Conservation (phyloP, 1,139 yeast genomes). For the Blastobotrys proliferans region DNA sequence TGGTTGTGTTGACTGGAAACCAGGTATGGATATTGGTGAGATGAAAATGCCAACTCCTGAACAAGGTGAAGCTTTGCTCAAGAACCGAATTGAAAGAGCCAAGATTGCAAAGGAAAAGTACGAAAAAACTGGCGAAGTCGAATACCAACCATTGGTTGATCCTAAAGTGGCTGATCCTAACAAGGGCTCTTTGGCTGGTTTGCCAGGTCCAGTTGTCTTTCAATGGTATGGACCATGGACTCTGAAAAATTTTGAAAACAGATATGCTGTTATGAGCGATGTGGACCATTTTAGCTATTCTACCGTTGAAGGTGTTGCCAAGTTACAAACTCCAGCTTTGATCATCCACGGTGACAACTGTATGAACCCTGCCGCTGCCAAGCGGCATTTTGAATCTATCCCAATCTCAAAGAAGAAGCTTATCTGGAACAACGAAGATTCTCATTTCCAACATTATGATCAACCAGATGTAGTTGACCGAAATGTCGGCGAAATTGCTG, state of each 20-base stretch:
- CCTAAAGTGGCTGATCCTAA: neutral
- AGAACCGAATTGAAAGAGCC: neutral
- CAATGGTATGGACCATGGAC: slow-evolving; percentile 1
- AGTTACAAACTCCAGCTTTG: neutral
- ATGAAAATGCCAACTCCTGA: neutral
- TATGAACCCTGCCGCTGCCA: neutral
- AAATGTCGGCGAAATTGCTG: neutral
- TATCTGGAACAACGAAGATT: neutral
- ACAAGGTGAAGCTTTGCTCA: neutral
- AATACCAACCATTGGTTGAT: neutral
- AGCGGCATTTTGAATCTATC: neutral
- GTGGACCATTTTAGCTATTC: neutral
- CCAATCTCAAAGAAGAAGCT: neutral
- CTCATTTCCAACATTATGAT: neutral
- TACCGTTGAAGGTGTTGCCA: neutral
- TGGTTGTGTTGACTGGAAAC: neutral
- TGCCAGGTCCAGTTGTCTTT: neutral
- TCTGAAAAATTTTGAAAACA: neutral
- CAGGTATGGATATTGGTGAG: neutral
- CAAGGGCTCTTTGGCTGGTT: neutral
- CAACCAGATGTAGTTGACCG: neutral
- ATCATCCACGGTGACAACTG: neutral
- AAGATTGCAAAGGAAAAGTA: neutral
- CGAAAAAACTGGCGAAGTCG: slow-evolving; percentile 2
- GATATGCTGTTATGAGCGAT: neutral